phyloP scores from a whole-genome alignment of 1,284 basidiomycete species.

The Ceratobasidium sp. region DNA sequence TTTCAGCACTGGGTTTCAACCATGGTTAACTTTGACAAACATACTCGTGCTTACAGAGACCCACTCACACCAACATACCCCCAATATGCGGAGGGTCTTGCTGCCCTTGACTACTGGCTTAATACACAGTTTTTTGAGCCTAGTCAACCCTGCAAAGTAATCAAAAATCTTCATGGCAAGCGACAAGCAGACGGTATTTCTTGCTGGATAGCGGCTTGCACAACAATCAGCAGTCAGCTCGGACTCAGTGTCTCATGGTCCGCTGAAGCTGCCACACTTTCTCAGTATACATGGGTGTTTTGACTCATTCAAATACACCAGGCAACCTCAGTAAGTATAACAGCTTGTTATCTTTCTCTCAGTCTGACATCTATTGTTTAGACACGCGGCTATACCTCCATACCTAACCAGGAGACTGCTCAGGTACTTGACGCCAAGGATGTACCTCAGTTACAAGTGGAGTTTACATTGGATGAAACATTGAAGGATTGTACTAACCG shows the following conservation, averaged over 20 bases:
- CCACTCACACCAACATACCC: neutral
- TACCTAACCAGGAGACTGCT: too few species aligned
- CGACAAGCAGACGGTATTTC: neutral
- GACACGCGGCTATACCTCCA: too few species aligned
- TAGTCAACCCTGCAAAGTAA: too few species aligned
- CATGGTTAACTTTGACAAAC: neutral
- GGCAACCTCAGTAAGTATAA: too few species aligned
- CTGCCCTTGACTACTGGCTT: neutral
- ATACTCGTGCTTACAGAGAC: neutral
- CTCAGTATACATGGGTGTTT: neutral
- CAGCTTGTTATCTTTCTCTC: too few species aligned
- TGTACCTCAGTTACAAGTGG: too few species aligned
- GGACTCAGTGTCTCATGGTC: neutral
- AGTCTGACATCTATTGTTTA: too few species aligned
- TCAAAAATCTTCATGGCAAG: neutral
- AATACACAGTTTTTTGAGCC: neutral
- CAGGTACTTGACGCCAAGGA: too few species aligned
- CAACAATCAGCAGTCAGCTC: neutral
- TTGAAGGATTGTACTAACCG: too few species aligned
- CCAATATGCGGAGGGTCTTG: neutral
- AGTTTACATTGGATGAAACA: too few species aligned
- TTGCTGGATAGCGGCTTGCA: neutral
- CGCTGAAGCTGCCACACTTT: neutral
- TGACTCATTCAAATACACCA: too few species aligned
- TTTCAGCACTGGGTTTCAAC: neutral